These are phyloP conservation scores for Talaromyces funiculosus DNA, from an alignment of 2,329 filamentous ascomycete species.

Conservation along the genomic window DNA sequence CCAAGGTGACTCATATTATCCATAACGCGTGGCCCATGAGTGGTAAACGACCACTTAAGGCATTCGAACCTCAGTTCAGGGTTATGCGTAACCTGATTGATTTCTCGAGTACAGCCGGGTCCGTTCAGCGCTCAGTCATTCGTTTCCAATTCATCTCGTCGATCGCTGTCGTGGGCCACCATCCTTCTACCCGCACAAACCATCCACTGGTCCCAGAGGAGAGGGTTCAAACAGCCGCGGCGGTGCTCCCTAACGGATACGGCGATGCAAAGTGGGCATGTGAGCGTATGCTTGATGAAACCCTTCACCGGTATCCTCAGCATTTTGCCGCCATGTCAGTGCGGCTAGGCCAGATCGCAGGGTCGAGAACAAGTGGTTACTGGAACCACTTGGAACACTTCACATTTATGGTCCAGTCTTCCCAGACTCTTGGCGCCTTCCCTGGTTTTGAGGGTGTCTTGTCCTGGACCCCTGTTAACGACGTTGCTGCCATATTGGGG, in stretches of 20 bases:
- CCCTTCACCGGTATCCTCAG: slow-evolving; percentile 37
- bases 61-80: slow-evolving; percentile 27
- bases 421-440: slow-evolving; percentile 40
- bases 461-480: slow-evolving; percentile 45
- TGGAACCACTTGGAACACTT: slow-evolving; percentile 54
- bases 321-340: slow-evolving; percentile 42
- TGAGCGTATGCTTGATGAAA: slow-evolving; percentile 47
- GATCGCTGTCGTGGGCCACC: slow-evolving; percentile 20
- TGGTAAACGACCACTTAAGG: slow-evolving; percentile 13
- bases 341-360: slow-evolving; percentile 50
- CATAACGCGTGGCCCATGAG: slow-evolving; percentile 30
- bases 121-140: slow-evolving; percentile 21
- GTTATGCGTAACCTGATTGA: slow-evolving; percentile 32
- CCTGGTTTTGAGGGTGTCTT: slow-evolving; percentile 39
- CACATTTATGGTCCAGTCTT: slow-evolving; percentile 46
- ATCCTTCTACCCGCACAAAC: background rate
- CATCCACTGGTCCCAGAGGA: slow-evolving; percentile 48
- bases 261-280: slow-evolving; percentile 49
- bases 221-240: slow-evolving; percentile 29
- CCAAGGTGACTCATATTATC: slow-evolving; percentile 36
- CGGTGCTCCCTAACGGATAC: slow-evolving; percentile 45
- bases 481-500: slow-evolving; percentile 27
- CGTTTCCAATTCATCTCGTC: slow-evolving; percentile 41
- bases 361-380: slow-evolving; percentile 44
- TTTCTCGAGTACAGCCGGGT: background rate